Evolutionary conservation across 495 filamentous ascomycete species (phyloP).

Genomic region (Penicillium atrosanguineum): DNA sequence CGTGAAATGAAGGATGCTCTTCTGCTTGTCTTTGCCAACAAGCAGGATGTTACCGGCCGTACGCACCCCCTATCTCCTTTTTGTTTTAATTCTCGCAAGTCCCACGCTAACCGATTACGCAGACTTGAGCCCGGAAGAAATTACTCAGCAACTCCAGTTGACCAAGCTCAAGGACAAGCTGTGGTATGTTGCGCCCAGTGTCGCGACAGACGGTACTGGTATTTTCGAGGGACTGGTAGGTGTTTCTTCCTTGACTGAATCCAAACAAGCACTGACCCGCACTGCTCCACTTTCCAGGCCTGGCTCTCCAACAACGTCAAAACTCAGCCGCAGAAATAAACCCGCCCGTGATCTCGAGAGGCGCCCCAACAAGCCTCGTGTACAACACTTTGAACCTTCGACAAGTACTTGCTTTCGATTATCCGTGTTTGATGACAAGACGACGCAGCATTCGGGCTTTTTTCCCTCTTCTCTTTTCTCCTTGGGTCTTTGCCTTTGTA

Average conservation of each 20-base stretch:
- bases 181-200: slow-evolving; percentile 96
- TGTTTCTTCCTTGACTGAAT: slow-evolving; percentile 11
- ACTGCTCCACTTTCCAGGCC: slow-evolving; percentile 45
- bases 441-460: slow-evolving; percentile 45
- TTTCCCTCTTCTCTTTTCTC: slow-evolving; percentile 22
- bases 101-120: slow-evolving; percentile 14
- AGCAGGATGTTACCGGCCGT: slow-evolving; percentile 91
- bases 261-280: slow-evolving; percentile 20
- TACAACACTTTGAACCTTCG: slow-evolving; percentile 39
- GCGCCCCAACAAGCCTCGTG: slow-evolving; percentile 30
- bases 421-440: slow-evolving; percentile 47
- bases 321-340: slow-evolving; percentile 56
- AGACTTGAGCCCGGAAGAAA: slow-evolving; percentile 86
- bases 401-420: slow-evolving; percentile 30
- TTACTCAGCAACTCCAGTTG: slow-evolving; percentile 82
- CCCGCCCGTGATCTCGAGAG: slow-evolving; percentile 22
- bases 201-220: slow-evolving; percentile 90
- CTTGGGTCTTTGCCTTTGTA: slow-evolving; percentile 19
- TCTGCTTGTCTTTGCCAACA: slow-evolving; percentile 94
- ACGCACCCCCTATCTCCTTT: slow-evolving; percentile 28
- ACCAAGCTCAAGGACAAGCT: slow-evolving; percentile 84
- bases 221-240: slow-evolving; percentile 88
- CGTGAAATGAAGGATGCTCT: slow-evolving; percentile 97
- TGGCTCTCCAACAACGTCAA: slow-evolving; percentile 97
- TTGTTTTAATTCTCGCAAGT: not conserved